Base-by-base conservation (phyloP, 1,284 basidiomycete genomes). In the Moesziomyces globuligerus region DNA sequence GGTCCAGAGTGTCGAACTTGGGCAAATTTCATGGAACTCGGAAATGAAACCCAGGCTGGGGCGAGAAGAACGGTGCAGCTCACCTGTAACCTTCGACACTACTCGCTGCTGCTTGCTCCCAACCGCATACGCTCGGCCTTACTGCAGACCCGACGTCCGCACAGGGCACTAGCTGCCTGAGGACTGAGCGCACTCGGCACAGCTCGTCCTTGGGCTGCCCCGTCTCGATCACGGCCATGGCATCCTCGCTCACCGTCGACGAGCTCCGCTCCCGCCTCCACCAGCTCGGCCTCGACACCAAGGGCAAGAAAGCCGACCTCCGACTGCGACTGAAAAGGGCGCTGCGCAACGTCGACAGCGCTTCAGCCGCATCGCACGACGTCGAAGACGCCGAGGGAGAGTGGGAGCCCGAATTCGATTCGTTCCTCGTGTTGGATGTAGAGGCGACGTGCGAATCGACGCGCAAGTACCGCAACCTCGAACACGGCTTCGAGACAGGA, bases 401-500 rank as follows among this genome's bases (percentile, higher is more conserved):
- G 25, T 70, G 74, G 75, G 46, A 47, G 26, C 71, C 74, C 41
- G 47, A 61, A 24, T 83, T 83, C 60, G 79, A 83, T 42, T 77
- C 81, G 2, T 86, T 84, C 71, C 80, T 86, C 37, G 86, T 86
- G 51, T 84, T 93, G 38, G 92, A 95, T 77, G 90, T 97, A 46
- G 94, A 97, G 83, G 94, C 90, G 6, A 97, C 94, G 0, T 98
- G 94, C 81, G 72, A 76, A 42, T 28, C 42, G 0, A 72, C 64
- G 7, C 58, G 70, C 48, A 68, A 57, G 42, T 72, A 72, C 37
- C 54, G 59, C 44, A 66, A 66, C 43, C 37, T 58, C 10, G 32
- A 58, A n/a, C 56, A 66, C 41, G 62, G 64, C 38, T 67, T 45
- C 26, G 57, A 67, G 24, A 60, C 57, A 7, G 57, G 64, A 39